Evolutionary conservation across 371 early-diverging fungal genomes (phyloP), one percentile per base, ranked within the genome.

Genomic region (Rhizopus delemar): DNA sequence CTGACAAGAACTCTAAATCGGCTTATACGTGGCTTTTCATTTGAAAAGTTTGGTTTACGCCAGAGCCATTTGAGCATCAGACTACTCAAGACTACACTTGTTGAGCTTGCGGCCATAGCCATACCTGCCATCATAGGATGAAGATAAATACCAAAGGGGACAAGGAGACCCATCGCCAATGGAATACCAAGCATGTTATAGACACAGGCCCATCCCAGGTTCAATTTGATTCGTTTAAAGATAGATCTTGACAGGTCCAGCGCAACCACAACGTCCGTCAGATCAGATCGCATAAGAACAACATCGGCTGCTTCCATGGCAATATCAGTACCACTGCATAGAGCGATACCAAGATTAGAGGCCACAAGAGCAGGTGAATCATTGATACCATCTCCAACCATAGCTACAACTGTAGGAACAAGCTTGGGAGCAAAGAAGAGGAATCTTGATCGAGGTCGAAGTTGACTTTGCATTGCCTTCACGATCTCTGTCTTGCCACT

Each of bases 331-430:
- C 97, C 97, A 8, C 90, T 89, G 45, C 90, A 86, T 8, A 99
- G 69, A 0, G 98, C 94, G 57, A 99, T 91, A 8, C 99, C 99
- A n/a, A 99, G 81, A 61, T 96, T 88, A 3, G 97, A 86, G 29
- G 89, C 90, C 0, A 93, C 96, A 43, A 99, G 73, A 4, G 98
- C 97, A 12, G 96, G 96, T 8, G 95, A 94, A 68, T 99, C 99
- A 63, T 99, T 99, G 69, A 98, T 93, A 38, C 99, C 99, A 73
- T 99, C 99, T 12, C 99, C 99, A 8, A 96, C 89, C 95, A 98
- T 94, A 12, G 94, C 96, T 8, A 98, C 94, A 0, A 81, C 69
- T 0, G 65, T 56, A 33, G 52, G 15, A 46, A 31, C n/a, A 34
- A 28, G n/a, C 46, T 56, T 46, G 16, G 51, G 29, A 35, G 29